Percentiles rank a stretch among this genome's conserved stretches.
phyloP scores from a whole-genome alignment of 495 filamentous ascomycete genomes.

The Penicillium chermesinum region DNA sequence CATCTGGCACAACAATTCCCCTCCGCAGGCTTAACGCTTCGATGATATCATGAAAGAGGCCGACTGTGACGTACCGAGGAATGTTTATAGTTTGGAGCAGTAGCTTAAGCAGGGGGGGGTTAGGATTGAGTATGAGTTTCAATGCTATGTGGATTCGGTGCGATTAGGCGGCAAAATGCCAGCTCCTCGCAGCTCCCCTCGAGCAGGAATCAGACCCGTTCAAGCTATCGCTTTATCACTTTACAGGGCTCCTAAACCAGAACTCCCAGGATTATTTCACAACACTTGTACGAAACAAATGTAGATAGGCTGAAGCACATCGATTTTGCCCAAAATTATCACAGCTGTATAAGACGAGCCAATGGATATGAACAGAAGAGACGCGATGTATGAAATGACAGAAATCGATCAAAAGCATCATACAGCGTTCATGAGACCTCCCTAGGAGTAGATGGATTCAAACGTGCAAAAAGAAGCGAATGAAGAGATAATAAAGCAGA shows the following conservation, averaged over 20 bases:
- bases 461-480: constrained; percentile 12
- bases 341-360: constrained; percentile 3
- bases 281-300: too few species aligned
- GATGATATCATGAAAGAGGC: constrained; percentile 14
- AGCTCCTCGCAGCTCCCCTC: too few species aligned
- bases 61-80: constrained; percentile 9
- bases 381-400: constrained; percentile 21
- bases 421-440: constrained; percentile 26
- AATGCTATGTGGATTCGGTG: too few species aligned
- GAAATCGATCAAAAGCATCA: constrained; percentile 19
- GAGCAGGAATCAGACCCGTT: too few species aligned
- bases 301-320: constrained; percentile 5
- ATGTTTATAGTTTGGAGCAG: neutral
- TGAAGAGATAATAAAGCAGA: constrained; percentile 15
- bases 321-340: constrained; percentile 14
- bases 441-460: constrained; percentile 24
- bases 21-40: neutral
- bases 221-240: too few species aligned
- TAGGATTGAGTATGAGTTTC: too few species aligned
- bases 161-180: too few species aligned
- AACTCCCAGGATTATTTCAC: too few species aligned
- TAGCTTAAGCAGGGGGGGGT: too few species aligned
- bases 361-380: constrained; percentile 24
- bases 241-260: neutral
- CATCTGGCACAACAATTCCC: neutral